These are phyloP conservation scores for Rhodomyrtus tomentosa DNA, from an alignment of 345 rosid species.

Conservation along the genomic window DNA sequence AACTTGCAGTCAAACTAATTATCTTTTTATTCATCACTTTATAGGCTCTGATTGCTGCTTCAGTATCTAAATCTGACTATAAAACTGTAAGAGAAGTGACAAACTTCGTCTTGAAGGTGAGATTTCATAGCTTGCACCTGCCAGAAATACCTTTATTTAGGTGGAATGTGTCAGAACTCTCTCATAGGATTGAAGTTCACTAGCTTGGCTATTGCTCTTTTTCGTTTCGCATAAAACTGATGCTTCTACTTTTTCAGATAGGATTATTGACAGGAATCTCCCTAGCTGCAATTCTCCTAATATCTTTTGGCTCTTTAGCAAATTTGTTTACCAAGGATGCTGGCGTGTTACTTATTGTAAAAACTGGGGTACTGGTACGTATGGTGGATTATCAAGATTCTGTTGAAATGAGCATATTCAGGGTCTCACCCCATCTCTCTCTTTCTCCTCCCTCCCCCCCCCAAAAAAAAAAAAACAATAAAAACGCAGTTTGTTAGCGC, in stretches of 20 bases:
- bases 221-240: background rate
- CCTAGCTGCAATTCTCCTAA: slow-evolving; percentile 58
- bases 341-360: slow-evolving; percentile 55
- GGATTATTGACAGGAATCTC: slow-evolving; percentile 57
- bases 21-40: background rate
- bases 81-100: slow-evolving; percentile 57
- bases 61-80: slow-evolving; percentile 59
- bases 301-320: slow-evolving; percentile 60
- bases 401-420: background rate
- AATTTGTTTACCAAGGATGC: slow-evolving; percentile 75
- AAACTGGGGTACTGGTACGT: slow-evolving; percentile 70
- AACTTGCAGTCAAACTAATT: background rate
- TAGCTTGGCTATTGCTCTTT: background rate
- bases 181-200: background rate
- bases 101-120: slow-evolving; percentile 62
- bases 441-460: too few relatives aligned
- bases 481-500: slow-evolving; percentile 62
- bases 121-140: slow-evolving; percentile 1
- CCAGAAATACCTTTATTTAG: background rate
- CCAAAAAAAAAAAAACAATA: background rate
- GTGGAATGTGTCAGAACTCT: background rate
- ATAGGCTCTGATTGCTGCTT: slow-evolving; percentile 81
- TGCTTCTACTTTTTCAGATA: slow-evolving; percentile 30
- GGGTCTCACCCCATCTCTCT: background rate
- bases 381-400: background rate